These are phyloP conservation scores for Rhodomyrtus psidioides DNA, from an alignment of 441 rosid species.

Conservation along the genomic window DNA sequence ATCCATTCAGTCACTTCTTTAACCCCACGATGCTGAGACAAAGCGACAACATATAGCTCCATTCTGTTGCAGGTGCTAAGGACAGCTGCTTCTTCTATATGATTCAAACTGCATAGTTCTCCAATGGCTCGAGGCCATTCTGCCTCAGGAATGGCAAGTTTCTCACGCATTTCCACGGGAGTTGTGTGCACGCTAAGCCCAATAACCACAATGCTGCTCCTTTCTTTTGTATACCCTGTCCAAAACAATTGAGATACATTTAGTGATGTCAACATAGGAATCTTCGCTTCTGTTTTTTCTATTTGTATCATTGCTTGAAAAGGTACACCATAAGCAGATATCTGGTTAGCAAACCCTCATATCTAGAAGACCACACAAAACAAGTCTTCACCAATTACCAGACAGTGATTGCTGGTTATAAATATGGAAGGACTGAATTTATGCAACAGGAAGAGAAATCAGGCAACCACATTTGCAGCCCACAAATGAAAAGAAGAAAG, in stretches of 20 bases:
- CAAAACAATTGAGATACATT: slow-evolving; percentile 1
- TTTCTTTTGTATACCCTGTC: slow-evolving; percentile 86
- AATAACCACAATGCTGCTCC: slow-evolving; percentile 84
- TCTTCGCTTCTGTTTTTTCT: not conserved
- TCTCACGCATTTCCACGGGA: slow-evolving; percentile 96
- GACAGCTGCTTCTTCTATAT: slow-evolving; percentile 96
- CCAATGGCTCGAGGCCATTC: slow-evolving; percentile 94
- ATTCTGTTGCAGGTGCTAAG: slow-evolving; percentile 97
- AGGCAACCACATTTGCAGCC: not conserved
- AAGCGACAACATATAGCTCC: slow-evolving; percentile 94
- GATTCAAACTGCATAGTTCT: slow-evolving; percentile 77
- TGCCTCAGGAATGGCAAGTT: slow-evolving; percentile 97
- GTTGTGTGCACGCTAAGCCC: slow-evolving; percentile 88
- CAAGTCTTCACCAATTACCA: not conserved
- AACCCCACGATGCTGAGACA: slow-evolving; percentile 94
- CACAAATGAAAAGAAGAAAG: not conserved
- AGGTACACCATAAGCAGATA: not conserved
- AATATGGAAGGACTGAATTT: not conserved
- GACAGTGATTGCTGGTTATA: not conserved
- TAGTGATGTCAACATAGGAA: not conserved
- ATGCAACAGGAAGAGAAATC: not conserved
- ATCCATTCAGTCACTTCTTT: slow-evolving; percentile 98
- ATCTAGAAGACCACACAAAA: not conserved
- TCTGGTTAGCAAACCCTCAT: not conserved
- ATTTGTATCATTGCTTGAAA: not conserved